A percentile compares a stretch with the other conserved stretches of the same genome.
Evolutionary conservation across 1,284 basidiomycete genomes (phyloP).

Genomic region (Thelephora terrestris): DNA sequence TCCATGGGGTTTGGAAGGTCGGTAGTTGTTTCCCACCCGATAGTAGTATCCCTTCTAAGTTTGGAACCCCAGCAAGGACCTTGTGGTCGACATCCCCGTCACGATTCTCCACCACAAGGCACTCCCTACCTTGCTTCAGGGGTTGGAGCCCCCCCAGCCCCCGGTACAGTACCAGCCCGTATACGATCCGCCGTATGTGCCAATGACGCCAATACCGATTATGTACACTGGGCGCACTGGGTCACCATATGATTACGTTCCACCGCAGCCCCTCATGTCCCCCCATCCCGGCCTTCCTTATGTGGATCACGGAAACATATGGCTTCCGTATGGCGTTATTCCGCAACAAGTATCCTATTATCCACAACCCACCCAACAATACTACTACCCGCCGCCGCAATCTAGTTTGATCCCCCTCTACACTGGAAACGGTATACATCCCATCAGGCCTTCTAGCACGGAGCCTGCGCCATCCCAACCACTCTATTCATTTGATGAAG

Average conservation of each 20-base stretch:
- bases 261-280: slow-evolving; percentile 8
- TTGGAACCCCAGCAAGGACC: slow-evolving; percentile 45
- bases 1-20: slow-evolving; percentile 56
- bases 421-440: slow-evolving; percentile 10
- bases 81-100: slow-evolving; percentile 51
- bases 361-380: slow-evolving; percentile 6
- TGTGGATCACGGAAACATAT: neutral
- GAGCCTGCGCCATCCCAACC: slow-evolving; percentile 22
- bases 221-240: neutral
- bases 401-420: slow-evolving; percentile 10
- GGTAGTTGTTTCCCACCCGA: slow-evolving; percentile 11
- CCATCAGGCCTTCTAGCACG: slow-evolving; percentile 29
- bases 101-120: slow-evolving; percentile 52
- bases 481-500: slow-evolving; percentile 10
- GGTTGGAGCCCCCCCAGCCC: slow-evolving; percentile 11
- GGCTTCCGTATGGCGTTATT: slow-evolving; percentile 1
- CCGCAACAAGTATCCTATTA: slow-evolving; percentile 4
- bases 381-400: slow-evolving; percentile 6
- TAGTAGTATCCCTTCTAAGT: neutral
- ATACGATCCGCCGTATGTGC: neutral
- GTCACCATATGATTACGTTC: slow-evolving; percentile 7
- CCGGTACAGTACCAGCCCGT: slow-evolving; percentile 8
- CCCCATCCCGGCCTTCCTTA: slow-evolving; percentile 14
- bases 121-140: slow-evolving; percentile 30
- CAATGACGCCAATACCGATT: neutral